Evolutionary conservation across 2,329 filamentous ascomycete genomes (phyloP).

Genomic region (Calycina marina): DNA sequence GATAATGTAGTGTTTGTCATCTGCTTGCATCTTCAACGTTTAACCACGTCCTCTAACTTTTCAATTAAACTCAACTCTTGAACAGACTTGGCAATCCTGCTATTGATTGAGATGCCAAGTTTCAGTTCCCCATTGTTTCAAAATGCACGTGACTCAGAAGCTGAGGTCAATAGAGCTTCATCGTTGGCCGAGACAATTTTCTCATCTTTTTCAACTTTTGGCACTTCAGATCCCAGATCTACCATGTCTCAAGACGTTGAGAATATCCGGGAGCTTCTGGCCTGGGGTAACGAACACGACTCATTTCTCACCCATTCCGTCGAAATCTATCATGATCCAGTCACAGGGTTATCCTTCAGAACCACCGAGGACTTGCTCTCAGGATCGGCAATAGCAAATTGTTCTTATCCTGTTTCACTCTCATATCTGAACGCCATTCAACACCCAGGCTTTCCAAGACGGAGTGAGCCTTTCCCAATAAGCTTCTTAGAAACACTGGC

Average conservation of each 20-base stretch:
- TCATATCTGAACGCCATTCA: conserved; percentile 43
- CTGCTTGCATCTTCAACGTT: too few species aligned
- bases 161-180: too few species aligned
- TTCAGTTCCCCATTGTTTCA: too few species aligned
- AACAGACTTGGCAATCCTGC: too few species aligned
- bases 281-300: background rate
- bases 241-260: background rate
- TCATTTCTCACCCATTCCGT: conserved; percentile 32
- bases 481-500: conserved; percentile 34
- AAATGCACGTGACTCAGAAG: too few species aligned
- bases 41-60: too few species aligned
- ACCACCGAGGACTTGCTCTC: conserved; percentile 10
- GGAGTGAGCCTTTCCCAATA: conserved; percentile 27
- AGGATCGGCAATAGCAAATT: conserved; percentile 29
- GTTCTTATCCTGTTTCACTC: conserved; percentile 37
- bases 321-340: conserved; percentile 35
- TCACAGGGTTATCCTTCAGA: conserved; percentile 38
- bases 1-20: too few species aligned
- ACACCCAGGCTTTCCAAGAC: conserved; percentile 18
- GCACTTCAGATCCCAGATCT: background rate
- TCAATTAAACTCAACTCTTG: too few species aligned
- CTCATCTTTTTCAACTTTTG: background rate
- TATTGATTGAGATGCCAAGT: too few species aligned
- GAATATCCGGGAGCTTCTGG: background rate
- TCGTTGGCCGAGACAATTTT: too few species aligned